phyloP scores from a whole-genome alignment of 2,329 filamentous ascomycete species.

The Eutypa lata region DNA sequence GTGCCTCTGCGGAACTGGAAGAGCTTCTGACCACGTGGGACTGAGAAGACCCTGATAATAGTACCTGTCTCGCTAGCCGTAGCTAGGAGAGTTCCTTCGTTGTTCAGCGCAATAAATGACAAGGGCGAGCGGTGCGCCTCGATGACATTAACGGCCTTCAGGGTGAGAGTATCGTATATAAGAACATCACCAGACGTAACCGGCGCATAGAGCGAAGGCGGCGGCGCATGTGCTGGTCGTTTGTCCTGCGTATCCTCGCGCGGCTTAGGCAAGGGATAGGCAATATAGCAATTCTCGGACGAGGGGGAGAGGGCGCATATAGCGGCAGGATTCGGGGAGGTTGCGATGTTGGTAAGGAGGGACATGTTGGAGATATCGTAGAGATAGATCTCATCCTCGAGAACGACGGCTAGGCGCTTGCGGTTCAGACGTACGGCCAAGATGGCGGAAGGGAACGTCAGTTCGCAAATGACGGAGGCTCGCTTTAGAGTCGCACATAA shows the following conservation, averaged over 20 bases:
- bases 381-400: slow-evolving; percentile 95
- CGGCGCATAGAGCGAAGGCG: slow-evolving; percentile 71
- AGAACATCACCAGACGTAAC: slow-evolving; percentile 89
- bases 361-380: slow-evolving; percentile 99
- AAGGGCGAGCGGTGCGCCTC: slow-evolving; percentile 91
- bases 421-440: slow-evolving; percentile 91
- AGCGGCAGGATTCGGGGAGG: slow-evolving; percentile 86
- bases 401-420: slow-evolving; percentile 86
- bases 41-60: slow-evolving; percentile 91
- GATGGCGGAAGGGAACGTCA: slow-evolving; percentile 96
- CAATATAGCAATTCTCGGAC: slow-evolving; percentile 93
- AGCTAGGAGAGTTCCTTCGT: slow-evolving; percentile 84
- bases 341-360: slow-evolving; percentile 86
- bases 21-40: slow-evolving; percentile 86
- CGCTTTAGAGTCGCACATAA: slow-evolving; percentile 37
- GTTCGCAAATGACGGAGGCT: slow-evolving; percentile 88
- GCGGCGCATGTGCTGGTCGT: slow-evolving; percentile 79
- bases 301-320: slow-evolving; percentile 92
- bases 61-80: slow-evolving; percentile 97
- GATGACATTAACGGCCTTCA: slow-evolving; percentile 92
- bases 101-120: slow-evolving; percentile 87
- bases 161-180: slow-evolving; percentile 83
- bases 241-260: slow-evolving; percentile 56
- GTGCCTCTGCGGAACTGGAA: slow-evolving; percentile 95
- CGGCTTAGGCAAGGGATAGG: slow-evolving; percentile 81